Evolutionary conservation across 768 basidiomycete species (phyloP), one percentile per base, ranked within the genome.

Genomic region (Porpolomopsis calyptriformis): DNA sequence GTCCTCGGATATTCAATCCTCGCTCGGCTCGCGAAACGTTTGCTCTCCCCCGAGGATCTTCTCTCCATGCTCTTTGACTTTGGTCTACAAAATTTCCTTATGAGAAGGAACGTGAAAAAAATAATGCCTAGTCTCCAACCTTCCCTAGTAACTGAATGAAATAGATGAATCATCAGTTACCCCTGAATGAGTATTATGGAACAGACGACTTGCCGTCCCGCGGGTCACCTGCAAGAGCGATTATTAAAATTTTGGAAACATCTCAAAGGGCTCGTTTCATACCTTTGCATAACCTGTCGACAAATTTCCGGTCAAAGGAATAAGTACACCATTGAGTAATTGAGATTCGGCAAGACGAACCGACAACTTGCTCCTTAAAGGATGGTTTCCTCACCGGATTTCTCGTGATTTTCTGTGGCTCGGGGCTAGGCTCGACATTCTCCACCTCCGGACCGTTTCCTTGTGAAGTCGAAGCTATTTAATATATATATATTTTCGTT

Each of bases 301-400:
- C 24, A 11, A 31, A 12, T 39, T 14, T 8, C 23, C 6, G 40
- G 12, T 24, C 43, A 19, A 22, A 29, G 31, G 23, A 47, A 16
- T 43, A 18, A 25, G 43, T 31, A 47, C 27, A 31, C 51, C 18
- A 29, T 55, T n/a, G 12, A 42, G 22, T 14, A 18, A 41, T 27
- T 9, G 16, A 43, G 18, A 22, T 19, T n/a, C n/a, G n/a, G n/a
- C 29, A 31, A 9, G 11, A 33, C 42, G 26, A n/a, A 76, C 78
- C 78, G 38, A 78, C 70, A 6, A 78, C 73, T 47, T 65, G 69
- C 38, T 80, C 77, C 57, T 77, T 80, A 64, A 79, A 80, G 11
- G 77, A 66, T 24, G 72, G 67, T 43, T 65, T 60, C 25, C 46
- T 59, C 18, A 25, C 26, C 3, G 23, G 27, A 25, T 16, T 33